A percentile compares a stretch with the other conserved stretches of the same genome.
These are phyloP conservation scores for Brassica juncea DNA, from an alignment of 345 rosid genomes.

Conservation along the genomic window DNA sequence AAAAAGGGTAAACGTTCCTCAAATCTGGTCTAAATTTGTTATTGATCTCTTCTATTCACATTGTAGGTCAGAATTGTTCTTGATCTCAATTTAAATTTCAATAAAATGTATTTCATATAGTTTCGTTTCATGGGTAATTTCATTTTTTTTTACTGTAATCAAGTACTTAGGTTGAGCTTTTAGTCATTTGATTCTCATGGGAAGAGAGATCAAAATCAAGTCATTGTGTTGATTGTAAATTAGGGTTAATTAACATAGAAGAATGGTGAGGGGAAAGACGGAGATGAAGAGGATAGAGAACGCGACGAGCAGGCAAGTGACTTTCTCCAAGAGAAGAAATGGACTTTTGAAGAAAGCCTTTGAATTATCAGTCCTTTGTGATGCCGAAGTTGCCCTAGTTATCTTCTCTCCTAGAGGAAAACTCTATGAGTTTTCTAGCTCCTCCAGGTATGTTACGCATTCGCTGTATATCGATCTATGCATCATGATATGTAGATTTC, in stretches of 20 bases:
- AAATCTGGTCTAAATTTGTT: constrained; percentile 24
- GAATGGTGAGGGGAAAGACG: constrained; percentile 84
- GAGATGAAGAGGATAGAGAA: constrained; percentile 94
- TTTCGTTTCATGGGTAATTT: not conserved
- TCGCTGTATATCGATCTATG: not conserved
- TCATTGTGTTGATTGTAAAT: not conserved
- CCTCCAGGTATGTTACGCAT: constrained; percentile 48
- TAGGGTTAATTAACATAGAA: not conserved
- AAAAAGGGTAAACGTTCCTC: constrained; percentile 29
- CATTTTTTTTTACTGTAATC: not conserved
- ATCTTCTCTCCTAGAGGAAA: constrained; percentile 81
- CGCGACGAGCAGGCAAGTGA: constrained; percentile 84
- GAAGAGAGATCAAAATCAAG: constrained; percentile 3
- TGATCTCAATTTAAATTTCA: not conserved
- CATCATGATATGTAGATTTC: not conserved
- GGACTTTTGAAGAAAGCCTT: constrained; percentile 81
- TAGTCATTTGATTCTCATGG: not conserved
- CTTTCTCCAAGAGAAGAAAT: constrained; percentile 84
- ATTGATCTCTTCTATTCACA: constrained; percentile 15
- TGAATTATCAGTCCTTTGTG: constrained; percentile 84
- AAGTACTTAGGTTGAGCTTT: not conserved
- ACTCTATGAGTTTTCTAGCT: constrained; percentile 78
- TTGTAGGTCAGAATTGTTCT: constrained; percentile 21
- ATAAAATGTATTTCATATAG: not conserved
- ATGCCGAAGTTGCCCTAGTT: constrained; percentile 82